Conservation (phyloP, 2,329 filamentous ascomycete species). For the Neofusicoccum laricinum region DNA sequence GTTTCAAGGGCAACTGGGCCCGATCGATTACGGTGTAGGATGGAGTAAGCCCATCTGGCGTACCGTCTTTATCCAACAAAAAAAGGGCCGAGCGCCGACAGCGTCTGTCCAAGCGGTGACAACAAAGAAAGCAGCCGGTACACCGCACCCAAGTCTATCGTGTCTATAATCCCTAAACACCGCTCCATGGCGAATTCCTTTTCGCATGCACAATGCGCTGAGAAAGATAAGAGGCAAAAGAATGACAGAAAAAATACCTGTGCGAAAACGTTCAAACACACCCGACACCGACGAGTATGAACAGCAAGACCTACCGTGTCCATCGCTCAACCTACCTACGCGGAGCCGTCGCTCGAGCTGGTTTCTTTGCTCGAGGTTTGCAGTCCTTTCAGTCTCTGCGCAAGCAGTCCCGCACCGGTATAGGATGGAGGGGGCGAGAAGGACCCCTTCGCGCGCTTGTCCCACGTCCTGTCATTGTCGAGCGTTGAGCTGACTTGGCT, state of each 20-base stretch:
- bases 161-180: background rate
- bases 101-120: background rate
- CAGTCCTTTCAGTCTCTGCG: slow-evolving; percentile 63
- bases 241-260: background rate
- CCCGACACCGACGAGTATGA: background rate
- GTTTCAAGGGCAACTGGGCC: background rate
- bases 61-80: background rate
- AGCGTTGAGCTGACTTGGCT: slow-evolving; percentile 16
- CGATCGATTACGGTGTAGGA: slow-evolving; percentile 1
- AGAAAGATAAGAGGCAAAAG: background rate
- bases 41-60: background rate
- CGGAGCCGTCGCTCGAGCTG: background rate
- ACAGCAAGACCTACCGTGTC: background rate
- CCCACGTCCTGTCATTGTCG: slow-evolving; percentile 47
- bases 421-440: slow-evolving; percentile 61
- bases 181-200: background rate
- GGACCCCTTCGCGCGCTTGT: slow-evolving; percentile 47
- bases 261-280: background rate
- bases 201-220: background rate
- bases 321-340: background rate
- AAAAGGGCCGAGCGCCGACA: background rate
- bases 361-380: background rate
- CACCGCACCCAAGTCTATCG: background rate
- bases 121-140: background rate
- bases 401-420: slow-evolving; percentile 64